Evolutionary conservation across 2,329 filamentous ascomycete species (phyloP).

Genomic region (Akanthomyces dipterigenus): DNA sequence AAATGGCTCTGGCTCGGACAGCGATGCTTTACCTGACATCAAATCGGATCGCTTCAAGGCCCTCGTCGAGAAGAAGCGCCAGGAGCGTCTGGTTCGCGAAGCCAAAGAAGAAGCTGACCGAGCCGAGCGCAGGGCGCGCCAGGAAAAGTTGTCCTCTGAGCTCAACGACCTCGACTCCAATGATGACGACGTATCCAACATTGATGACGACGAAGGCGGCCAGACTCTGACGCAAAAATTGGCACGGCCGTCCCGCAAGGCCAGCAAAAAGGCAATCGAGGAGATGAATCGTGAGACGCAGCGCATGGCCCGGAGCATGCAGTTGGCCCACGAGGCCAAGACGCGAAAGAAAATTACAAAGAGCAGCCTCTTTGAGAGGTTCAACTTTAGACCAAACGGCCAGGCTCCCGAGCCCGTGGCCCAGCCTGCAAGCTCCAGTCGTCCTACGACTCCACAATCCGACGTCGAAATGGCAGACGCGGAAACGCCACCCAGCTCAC

Average conservation of each 20-base stretch:
- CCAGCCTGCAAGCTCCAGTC: conserved; percentile 49
- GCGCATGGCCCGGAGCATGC: conserved; percentile 80
- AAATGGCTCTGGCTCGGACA: conserved; percentile 35
- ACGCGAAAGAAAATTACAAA: conserved; percentile 89
- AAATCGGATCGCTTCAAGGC: conserved; percentile 60
- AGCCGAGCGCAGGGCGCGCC: conserved; percentile 34
- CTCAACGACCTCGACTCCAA: conserved; percentile 29
- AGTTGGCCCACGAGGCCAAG: conserved; percentile 81
- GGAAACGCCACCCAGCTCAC: conserved; percentile 69
- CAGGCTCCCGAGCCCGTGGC: conserved; percentile 17
- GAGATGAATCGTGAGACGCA: conserved; percentile 96
- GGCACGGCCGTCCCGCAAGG: conserved; percentile 67
- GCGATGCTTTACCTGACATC: conserved; percentile 38
- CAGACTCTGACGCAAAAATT: conserved; percentile 55
- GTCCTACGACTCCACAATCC: conserved; percentile 43
- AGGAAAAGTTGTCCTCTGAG: conserved; percentile 29
- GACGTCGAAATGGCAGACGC: conserved; percentile 45
- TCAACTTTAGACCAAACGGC: conserved; percentile 60
- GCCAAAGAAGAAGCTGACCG: conserved; percentile 46
- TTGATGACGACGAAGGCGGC: conserved; percentile 57
- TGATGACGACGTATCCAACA: conserved; percentile 41
- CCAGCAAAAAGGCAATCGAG: conserved; percentile 88
- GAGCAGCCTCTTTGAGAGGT: conserved; percentile 72
- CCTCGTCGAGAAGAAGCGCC: conserved; percentile 65
- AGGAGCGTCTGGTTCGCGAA: conserved; percentile 63